These are phyloP conservation scores for Akanthomyces lecanii DNA, from an alignment of 2,329 filamentous ascomycete species.

Conservation along the genomic window DNA sequence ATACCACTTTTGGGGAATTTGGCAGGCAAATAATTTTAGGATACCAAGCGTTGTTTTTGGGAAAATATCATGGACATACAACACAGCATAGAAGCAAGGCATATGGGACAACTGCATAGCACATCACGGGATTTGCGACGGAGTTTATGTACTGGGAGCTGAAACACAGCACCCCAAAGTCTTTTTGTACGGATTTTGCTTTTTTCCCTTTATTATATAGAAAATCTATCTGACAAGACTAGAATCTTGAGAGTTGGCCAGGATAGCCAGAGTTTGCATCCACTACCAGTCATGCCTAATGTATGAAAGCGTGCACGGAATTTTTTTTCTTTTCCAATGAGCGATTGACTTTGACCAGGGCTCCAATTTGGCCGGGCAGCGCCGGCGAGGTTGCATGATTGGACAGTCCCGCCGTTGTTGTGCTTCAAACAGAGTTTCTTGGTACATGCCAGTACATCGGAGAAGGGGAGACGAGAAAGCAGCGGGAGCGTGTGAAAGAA, in stretches of 20 bases:
- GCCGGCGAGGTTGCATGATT: background rate
- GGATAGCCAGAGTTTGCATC: background rate
- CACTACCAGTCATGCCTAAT: background rate
- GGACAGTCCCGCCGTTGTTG: background rate
- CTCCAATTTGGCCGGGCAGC: background rate
- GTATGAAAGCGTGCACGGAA: background rate
- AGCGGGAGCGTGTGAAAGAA: background rate
- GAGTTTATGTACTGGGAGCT: background rate
- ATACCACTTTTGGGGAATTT: background rate
- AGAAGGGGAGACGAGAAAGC: background rate
- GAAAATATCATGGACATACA: background rate
- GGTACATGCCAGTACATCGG: background rate
- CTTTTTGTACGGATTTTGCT: background rate
- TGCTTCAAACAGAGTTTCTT: constrained; percentile 2
- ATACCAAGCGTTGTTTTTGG: constrained; percentile 10
- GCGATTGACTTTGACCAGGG: background rate
- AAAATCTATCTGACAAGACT: background rate
- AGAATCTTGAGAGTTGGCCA: background rate
- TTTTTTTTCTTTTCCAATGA: too few relatives aligned
- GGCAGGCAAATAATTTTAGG: constrained; percentile 4
- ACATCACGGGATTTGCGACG: constrained; percentile 10
- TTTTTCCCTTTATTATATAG: background rate
- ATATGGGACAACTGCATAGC: constrained; percentile 1
- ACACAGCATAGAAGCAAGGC: constrained; percentile 1
- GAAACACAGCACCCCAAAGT: background rate